These are phyloP conservation scores for Botryosphaeria dothidea DNA, from an alignment of 2,329 filamentous ascomycete species.

Conservation along the genomic window DNA sequence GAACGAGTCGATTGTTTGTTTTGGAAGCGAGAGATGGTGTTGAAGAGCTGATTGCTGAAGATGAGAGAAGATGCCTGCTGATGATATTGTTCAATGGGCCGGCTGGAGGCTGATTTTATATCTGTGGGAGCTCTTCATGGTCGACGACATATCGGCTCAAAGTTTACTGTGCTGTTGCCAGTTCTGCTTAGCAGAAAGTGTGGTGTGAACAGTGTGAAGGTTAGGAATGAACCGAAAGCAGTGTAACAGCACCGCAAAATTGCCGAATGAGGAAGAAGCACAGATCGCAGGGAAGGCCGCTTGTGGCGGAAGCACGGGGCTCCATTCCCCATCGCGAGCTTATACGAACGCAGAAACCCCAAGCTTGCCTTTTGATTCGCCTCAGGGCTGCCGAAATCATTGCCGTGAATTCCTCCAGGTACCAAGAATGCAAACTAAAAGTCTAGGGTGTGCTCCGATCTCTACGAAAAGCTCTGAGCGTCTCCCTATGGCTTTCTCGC, in stretches of 20 bases:
- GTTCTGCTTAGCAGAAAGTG: not conserved
- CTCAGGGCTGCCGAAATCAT: not conserved
- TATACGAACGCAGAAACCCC: not conserved
- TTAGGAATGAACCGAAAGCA: not conserved
- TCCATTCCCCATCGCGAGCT: not conserved
- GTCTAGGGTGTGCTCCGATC: too few relatives aligned
- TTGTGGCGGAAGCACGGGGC: not conserved
- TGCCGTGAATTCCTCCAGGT: not conserved
- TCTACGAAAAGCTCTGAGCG: too few relatives aligned
- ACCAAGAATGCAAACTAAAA: not conserved
- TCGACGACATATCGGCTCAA: not conserved
- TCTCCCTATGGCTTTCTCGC: not conserved
- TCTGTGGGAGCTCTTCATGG: not conserved
- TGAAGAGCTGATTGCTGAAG: not conserved
- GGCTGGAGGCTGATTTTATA: not conserved
- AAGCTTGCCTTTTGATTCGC: not conserved
- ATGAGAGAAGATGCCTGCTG: slow-evolving; percentile 3
- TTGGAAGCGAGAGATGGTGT: not conserved
- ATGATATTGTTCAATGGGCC: not conserved
- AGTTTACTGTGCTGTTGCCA: too few relatives aligned
- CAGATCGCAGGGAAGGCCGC: not conserved
- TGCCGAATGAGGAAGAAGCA: not conserved
- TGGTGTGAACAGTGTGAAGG: not conserved
- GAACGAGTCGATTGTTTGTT: not conserved
- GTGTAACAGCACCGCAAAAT: not conserved